phyloP scores from a whole-genome alignment of 768 basidiomycete species.

The Rhizopogon roseolus region DNA sequence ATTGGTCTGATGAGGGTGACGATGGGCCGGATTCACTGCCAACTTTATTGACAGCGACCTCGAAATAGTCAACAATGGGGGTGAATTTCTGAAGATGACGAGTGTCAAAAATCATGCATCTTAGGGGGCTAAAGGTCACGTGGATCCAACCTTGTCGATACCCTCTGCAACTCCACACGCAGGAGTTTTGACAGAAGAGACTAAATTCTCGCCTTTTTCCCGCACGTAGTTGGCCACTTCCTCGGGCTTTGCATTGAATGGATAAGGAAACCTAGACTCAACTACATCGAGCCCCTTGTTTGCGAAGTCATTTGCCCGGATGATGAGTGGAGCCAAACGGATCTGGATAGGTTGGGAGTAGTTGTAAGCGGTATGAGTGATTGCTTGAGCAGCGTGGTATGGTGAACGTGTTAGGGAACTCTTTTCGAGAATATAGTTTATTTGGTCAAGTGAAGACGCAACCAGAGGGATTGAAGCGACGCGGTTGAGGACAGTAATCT shows the following conservation, averaged over 20 bases:
- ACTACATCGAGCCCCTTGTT: constrained; percentile 75
- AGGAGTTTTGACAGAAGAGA: constrained; percentile 52
- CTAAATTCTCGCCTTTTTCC: constrained; percentile 49
- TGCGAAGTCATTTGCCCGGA: constrained; percentile 58
- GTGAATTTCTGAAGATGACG: constrained; percentile 47
- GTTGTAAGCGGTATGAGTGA: constrained; percentile 56
- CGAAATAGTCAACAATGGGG: constrained; percentile 73
- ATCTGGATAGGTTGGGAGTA: constrained; percentile 62
- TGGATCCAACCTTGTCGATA: constrained; percentile 62
- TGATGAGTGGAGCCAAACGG: constrained; percentile 61
- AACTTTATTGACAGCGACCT: constrained; percentile 48
- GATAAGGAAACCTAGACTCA: constrained; percentile 68
- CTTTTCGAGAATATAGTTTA: constrained; percentile 54
- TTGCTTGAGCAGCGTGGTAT: constrained; percentile 58
- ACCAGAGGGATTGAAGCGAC: constrained; percentile 74
- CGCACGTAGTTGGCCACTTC: constrained; percentile 61
- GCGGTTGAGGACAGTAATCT: constrained; percentile 57
- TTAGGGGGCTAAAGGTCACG: constrained; percentile 13
- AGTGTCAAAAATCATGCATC: neutral
- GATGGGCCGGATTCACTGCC: constrained; percentile 42
- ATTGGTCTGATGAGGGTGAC: constrained; percentile 47
- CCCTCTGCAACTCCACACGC: constrained; percentile 58
- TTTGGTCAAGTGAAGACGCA: constrained; percentile 53
- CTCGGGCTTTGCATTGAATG: constrained; percentile 70
- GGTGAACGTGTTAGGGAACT: constrained; percentile 61